Base-by-base conservation (phyloP, 2,329 filamentous ascomycete species). In the Curvularia sp. region DNA sequence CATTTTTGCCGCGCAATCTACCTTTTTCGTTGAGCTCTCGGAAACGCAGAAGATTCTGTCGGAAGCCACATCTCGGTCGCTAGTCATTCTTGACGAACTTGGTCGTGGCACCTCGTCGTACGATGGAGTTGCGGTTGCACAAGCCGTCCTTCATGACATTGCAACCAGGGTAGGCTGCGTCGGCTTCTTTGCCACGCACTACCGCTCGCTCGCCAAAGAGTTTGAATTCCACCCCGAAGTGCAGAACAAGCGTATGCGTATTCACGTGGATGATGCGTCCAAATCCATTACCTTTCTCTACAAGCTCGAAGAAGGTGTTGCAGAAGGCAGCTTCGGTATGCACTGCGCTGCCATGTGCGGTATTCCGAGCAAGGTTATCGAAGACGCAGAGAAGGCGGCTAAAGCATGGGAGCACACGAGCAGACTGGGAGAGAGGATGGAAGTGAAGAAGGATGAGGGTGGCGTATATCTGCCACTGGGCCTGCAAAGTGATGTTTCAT, bases 331-430 rank as follows among this genome's bases (percentile, higher is more conserved):
- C 72, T 99, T 98, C 72, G 95, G 95, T 69, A 99, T 99, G 95
- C 95, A 99, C 77, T 99, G 95, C 74, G 95, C 95, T 1, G 89
- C 92, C 59, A 99, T 99, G 95, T 99, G 95, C 70, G 95, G 95
- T 1, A 98, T 99, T 63, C 87, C 92, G 0, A 82, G 82, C 43
- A 88, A 88, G 54, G 88, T 99, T 15, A 92, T 99, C 61, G 88
- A 93, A 72, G 82, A 90, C 21, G 95, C 95, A 0, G 95, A 99
- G 77, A 86, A 89, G 21, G 95, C 95, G 5, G 95, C 95, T 1
- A 88, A 84, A 67, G 91, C 93, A 70, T 98, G 95, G 93, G 95
- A 99, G 80, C 93, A 97, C 77, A 98, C 95, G 0, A 94, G 91
- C 67, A 84, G 92, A 19, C 83, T 98, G 61, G 95, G 93, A 77